Base-by-base conservation (phyloP, 2,329 filamentous ascomycete genomes). In the Diaporthe ilicicola region DNA sequence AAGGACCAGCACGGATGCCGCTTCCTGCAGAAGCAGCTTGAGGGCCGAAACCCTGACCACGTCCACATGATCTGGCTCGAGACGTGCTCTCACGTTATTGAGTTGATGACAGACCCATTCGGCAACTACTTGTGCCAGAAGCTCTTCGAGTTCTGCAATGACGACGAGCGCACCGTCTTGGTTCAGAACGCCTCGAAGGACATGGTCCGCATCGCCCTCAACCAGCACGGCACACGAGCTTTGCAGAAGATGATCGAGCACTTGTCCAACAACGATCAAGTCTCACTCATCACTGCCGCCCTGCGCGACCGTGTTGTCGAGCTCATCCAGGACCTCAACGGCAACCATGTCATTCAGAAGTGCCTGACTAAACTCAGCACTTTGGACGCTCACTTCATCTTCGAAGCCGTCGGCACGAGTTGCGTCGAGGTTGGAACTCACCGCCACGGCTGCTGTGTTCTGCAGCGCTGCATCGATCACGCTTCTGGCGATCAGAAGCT, bases 41-140 rank as follows among this genome's bases (percentile, higher is more conserved):
- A 99, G 83, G 95, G 97, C 78, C 92, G 92, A 76, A 91, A 92
- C 75, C 88, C 92, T 6, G 92, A 95, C 34, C 90, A 97, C 77
- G 89, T 98, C 65, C 93, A 97, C 81, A 91, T 95, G 86, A 98
- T 99, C 81, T 99, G 97, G 87, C 86, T 92, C 37, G 96, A 99
- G 85, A 97, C 95, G 67, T 94, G 95, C 79, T 89, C 93, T 78
- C 94, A 98, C 81, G 95, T 99, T 76, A 92, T 97, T 74, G 96
- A 99, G 85, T 87, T 99, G 75, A 99, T 99, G 96, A 98, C 94
- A 72, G 95, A 99, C 82, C 95, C 96, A 12, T 99, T 99, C 81
- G 96, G 96, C 81, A 99, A 99, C 86, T 99, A 99, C 82, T 91
- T 99, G 75, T 98, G 95, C 86, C 96, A 99, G 86, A 99, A 98